Evolutionary conservation across 352 stramenopile genomes (phyloP).

Genomic region (Pythium rishiriense): DNA sequence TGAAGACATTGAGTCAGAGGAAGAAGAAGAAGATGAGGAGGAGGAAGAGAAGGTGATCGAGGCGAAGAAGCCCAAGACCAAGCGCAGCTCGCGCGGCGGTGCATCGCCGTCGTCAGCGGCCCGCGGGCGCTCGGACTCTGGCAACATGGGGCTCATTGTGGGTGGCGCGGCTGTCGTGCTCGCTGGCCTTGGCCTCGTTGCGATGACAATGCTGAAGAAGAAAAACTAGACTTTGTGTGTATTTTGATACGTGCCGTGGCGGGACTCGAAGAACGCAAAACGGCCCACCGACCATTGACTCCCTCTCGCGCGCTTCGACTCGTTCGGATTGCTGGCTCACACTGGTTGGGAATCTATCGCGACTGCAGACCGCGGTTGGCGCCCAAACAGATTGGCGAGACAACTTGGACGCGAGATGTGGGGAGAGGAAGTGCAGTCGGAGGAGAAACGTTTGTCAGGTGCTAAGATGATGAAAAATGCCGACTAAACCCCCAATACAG

Average conservation of each 20-base stretch:
- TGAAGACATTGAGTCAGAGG: conserved; percentile 57
- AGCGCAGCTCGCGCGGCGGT: conserved; percentile 10
- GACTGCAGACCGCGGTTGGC: conserved; percentile 25
- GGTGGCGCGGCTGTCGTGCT: conserved; percentile 28
- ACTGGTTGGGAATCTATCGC: not conserved
- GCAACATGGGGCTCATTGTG: conserved; percentile 27
- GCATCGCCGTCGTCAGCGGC: not conserved
- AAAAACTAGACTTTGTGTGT: conserved; percentile 49
- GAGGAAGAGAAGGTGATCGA: conserved; percentile 31
- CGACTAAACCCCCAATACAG: not conserved
- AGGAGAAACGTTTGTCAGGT: not conserved
- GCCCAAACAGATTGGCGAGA: not conserved
- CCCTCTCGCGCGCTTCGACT: not conserved
- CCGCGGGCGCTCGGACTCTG: conserved; percentile 5
- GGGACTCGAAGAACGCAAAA: not conserved
- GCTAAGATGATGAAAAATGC: conserved; percentile 19
- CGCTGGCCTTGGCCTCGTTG: conserved; percentile 47
- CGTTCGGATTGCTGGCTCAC: not conserved
- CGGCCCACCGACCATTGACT: not conserved
- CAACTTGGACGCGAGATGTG: not conserved
- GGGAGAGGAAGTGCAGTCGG: not conserved
- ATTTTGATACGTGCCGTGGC: not conserved
- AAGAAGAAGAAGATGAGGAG: conserved; percentile 45
- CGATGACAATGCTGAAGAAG: conserved; percentile 60
- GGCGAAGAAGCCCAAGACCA: conserved; percentile 43